Conservation (phyloP, 345 rosid species). For the Citrus reticulata region DNA sequence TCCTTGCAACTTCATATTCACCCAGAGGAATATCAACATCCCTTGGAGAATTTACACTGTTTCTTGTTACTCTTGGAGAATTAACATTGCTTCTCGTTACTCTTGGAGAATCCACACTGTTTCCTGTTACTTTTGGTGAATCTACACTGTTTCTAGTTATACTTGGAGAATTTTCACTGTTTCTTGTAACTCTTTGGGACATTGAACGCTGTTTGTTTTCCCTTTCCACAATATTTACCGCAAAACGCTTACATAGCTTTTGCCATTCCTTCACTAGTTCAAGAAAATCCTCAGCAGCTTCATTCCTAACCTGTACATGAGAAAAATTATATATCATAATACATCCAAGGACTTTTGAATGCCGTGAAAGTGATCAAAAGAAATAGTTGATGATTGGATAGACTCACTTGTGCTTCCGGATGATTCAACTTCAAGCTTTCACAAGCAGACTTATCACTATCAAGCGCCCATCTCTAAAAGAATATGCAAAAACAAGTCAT, state of each 20-base stretch:
- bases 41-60: slow-evolving; percentile 25
- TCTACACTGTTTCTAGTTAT: slow-evolving; percentile 20
- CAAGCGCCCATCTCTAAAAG: slow-evolving; percentile 88
- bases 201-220: slow-evolving; percentile 18
- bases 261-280: slow-evolving; percentile 82
- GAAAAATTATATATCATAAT: not conserved
- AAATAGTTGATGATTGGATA: not conserved
- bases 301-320: slow-evolving; percentile 69
- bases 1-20: slow-evolving; percentile 68
- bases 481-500: slow-evolving; percentile 16
- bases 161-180: slow-evolving; percentile 26
- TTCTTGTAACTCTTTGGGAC: slow-evolving; percentile 18
- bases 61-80: slow-evolving; percentile 18
- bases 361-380: not conserved
- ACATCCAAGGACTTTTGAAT: not conserved
- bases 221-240: slow-evolving; percentile 16
- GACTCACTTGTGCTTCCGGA: slow-evolving; percentile 67
- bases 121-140: slow-evolving; percentile 22
- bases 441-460: slow-evolving; percentile 63
- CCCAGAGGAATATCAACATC: slow-evolving; percentile 36
- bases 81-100: slow-evolving; percentile 19
- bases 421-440: slow-evolving; percentile 85
- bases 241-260: slow-evolving; percentile 65
- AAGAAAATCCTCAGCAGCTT: slow-evolving; percentile 81
- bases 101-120: slow-evolving; percentile 23